phyloP scores from a whole-genome alignment of 345 rosid species.

The Populus pruinosa region DNA sequence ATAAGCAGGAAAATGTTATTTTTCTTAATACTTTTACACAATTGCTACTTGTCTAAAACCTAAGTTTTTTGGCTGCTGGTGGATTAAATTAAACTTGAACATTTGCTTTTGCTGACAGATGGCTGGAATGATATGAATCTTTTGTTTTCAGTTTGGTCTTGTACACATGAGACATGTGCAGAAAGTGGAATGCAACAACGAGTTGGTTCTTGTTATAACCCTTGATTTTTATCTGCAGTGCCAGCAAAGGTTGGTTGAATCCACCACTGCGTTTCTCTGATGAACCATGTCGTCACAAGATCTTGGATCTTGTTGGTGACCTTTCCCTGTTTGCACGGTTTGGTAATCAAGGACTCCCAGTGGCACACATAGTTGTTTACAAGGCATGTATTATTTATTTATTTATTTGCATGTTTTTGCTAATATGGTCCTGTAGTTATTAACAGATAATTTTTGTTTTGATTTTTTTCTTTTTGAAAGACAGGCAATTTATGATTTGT shows the following conservation, averaged over 20 bases:
- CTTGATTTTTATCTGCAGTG: conserved; percentile 34
- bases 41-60: background rate
- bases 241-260: conserved; percentile 81
- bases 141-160: conserved; percentile 1
- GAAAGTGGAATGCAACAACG: background rate
- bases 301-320: conserved; percentile 83
- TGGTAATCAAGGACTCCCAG: conserved; percentile 83
- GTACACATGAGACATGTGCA: background rate
- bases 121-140: background rate
- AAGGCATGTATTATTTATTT: conserved; percentile 39
- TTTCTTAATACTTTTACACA: background rate
- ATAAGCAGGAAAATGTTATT: background rate
- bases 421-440: background rate
- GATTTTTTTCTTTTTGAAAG: background rate
- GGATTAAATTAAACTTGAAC: background rate
- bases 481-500: too few relatives aligned
- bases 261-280: conserved; percentile 62
- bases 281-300: conserved; percentile 89
- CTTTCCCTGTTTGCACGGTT: conserved; percentile 60
- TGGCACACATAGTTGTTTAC: conserved; percentile 69
- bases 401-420: background rate
- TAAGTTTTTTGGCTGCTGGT: background rate
- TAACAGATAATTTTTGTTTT: background rate
- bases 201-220: background rate
- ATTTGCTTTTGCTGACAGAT: background rate